Conservation (phyloP, 331 rosid species). For the Prunus yedoensis region DNA sequence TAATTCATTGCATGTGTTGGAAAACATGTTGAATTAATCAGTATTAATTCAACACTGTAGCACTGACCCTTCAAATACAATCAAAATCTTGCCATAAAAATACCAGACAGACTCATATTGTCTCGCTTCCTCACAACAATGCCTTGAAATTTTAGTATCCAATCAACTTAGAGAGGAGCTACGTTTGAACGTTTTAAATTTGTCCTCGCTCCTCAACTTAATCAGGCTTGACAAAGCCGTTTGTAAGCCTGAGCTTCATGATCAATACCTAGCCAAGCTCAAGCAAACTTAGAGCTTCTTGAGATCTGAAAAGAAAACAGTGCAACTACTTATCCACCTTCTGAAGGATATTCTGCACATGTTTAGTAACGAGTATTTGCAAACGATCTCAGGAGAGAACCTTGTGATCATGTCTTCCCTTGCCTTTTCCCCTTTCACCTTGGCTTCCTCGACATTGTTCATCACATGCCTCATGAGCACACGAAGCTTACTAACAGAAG, state of each 20-base stretch:
- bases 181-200: too few species aligned
- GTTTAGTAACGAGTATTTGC: conserved; percentile 49
- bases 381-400: conserved; percentile 66
- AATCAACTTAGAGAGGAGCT: too few species aligned
- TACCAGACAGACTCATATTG: background rate
- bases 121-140: background rate
- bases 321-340: background rate
- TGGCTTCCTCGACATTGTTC: conserved; percentile 49
- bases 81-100: background rate
- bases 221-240: background rate
- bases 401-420: conserved; percentile 69
- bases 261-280: background rate
- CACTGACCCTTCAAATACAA: background rate
- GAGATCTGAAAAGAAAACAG: background rate
- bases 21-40: too few species aligned
- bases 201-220: background rate
- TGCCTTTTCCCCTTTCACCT: conserved; percentile 53
- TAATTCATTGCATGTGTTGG: too few species aligned
- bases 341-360: conserved; percentile 37
- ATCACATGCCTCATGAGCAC: conserved; percentile 60
- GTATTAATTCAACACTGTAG: background rate
- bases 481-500: conserved; percentile 52
- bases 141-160: background rate
- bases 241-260: background rate
- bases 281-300: background rate